Percentiles rank a stretch among this genome's conserved stretches.
Conservation (phyloP, 345 rosid species). For the Geranium brycei region DNA sequence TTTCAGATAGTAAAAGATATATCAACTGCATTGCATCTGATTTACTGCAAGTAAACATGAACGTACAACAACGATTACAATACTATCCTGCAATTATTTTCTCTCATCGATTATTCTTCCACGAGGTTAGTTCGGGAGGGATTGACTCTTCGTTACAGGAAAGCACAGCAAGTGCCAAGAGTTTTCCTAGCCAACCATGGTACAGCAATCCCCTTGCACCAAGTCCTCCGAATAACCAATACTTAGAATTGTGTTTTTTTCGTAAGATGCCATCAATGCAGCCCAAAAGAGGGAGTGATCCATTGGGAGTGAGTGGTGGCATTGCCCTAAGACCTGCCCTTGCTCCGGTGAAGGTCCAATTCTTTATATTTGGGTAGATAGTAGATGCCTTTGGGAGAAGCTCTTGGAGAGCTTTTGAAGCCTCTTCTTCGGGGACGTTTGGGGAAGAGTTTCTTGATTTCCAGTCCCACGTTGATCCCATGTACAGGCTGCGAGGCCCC, state of each 20-base stretch:
- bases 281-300: constrained; percentile 78
- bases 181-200: constrained; percentile 73
- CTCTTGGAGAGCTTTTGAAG: constrained; percentile 50
- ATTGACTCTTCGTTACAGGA: constrained; percentile 42
- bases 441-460: constrained; percentile 55
- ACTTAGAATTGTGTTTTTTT: constrained; percentile 26
- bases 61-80: not conserved
- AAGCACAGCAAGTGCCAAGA: constrained; percentile 55
- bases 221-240: constrained; percentile 79
- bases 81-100: not conserved
- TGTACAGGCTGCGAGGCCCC: constrained; percentile 40
- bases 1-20: no score
- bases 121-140: constrained; percentile 54
- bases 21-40: no score
- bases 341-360: constrained; percentile 56
- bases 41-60: no score
- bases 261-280: constrained; percentile 42
- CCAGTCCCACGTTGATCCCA: constrained; percentile 97
- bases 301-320: constrained; percentile 66
- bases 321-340: constrained; percentile 86
- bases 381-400: constrained; percentile 68
- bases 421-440: constrained; percentile 55
- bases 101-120: constrained; percentile 36
- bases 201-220: constrained; percentile 78
- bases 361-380: constrained; percentile 48